These are phyloP conservation scores for Wallemia ichthyophaga DNA, from an alignment of 1,284 basidiomycete genomes.

Conservation along the genomic window DNA sequence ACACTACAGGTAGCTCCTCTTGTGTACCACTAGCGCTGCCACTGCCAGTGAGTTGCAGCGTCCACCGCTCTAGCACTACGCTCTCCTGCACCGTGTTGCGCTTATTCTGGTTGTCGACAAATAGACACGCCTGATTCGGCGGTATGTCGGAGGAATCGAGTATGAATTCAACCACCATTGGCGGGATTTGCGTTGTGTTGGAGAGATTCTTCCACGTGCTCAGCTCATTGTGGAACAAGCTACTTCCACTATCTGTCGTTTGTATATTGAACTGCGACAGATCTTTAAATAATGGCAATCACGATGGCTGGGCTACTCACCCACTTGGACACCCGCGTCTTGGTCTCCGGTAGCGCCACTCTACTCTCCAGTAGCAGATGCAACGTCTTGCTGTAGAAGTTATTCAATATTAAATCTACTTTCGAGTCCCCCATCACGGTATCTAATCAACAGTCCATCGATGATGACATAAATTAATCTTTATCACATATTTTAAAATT, in stretches of 20 bases:
- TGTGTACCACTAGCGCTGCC: background rate
- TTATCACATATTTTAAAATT: no score
- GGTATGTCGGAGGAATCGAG: background rate
- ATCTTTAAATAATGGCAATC: no score
- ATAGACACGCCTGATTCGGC: background rate
- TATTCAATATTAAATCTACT: background rate
- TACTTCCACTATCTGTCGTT: background rate
- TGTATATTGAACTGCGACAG: background rate
- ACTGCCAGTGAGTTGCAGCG: background rate
- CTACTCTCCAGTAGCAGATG: background rate
- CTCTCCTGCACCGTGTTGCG: background rate
- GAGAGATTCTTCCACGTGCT: background rate
- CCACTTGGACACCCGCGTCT: background rate
- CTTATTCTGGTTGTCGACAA: background rate
- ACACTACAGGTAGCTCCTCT: background rate
- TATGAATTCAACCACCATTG: background rate
- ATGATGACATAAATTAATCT: background rate
- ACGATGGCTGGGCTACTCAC: background rate
- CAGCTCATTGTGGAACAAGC: background rate
- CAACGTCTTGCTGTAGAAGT: background rate
- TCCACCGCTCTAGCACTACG: background rate
- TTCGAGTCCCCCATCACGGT: background rate
- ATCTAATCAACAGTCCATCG: background rate
- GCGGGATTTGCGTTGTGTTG: background rate
- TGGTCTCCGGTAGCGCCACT: background rate